Percentiles rank a stretch among this genome's conserved stretches.
These are phyloP conservation scores for Aspergillus pseudoglaucus DNA, from an alignment of 2,329 filamentous ascomycete genomes.

Conservation along the genomic window DNA sequence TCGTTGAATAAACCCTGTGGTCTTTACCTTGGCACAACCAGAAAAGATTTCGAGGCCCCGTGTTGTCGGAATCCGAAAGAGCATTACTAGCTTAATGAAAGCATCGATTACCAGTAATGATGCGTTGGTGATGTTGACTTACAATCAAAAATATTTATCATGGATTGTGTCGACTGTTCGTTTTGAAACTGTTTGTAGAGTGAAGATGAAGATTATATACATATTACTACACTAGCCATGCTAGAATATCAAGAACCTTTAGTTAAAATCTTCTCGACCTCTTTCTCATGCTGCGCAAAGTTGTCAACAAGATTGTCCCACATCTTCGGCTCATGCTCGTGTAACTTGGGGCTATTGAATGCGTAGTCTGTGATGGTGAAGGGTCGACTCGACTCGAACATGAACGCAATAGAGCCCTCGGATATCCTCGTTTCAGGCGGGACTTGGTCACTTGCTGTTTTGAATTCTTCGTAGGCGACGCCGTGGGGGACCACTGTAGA, in stretches of 20 bases:
- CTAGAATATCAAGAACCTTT: constrained; percentile 6
- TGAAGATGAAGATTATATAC: too few relatives aligned
- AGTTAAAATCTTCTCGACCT: constrained; percentile 41
- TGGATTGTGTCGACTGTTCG: too few relatives aligned
- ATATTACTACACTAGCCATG: too few relatives aligned
- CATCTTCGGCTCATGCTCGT: constrained; percentile 47
- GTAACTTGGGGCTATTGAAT: constrained; percentile 32
- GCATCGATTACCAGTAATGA: too few relatives aligned
- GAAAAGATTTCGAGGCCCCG: too few relatives aligned
- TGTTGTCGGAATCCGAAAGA: too few relatives aligned
- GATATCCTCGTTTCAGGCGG: constrained; percentile 27
- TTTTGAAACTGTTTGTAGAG: too few relatives aligned
- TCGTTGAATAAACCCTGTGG: too few relatives aligned
- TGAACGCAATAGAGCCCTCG: constrained; percentile 27
- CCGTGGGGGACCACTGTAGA: constrained; percentile 30
- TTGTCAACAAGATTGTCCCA: constrained; percentile 51
- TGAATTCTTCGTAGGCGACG: constrained; percentile 31
- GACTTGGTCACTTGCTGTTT: constrained; percentile 19
- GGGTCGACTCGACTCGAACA: constrained; percentile 30
- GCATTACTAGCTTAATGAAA: too few relatives aligned
- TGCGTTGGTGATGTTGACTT: too few relatives aligned
- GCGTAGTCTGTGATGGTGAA: constrained; percentile 32
- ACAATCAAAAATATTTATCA: too few relatives aligned
- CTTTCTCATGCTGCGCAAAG: constrained; percentile 43
- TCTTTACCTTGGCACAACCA: too few relatives aligned